Conservation (phyloP, 208 protist species). For the Leishmania guyanensis region DNA sequence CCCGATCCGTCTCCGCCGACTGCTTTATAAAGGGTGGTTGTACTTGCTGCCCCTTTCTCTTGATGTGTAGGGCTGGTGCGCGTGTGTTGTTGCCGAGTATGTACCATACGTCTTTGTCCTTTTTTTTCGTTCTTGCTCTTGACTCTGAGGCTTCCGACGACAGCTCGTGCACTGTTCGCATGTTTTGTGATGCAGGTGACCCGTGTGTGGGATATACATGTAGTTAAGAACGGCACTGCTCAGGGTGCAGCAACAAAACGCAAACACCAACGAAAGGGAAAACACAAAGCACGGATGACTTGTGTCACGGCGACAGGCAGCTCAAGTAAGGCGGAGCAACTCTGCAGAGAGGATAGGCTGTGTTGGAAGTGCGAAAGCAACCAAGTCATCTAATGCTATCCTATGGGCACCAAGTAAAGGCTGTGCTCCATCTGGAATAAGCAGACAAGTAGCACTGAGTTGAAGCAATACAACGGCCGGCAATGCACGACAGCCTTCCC, state of each 20-base stretch:
- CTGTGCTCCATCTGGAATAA: not conserved
- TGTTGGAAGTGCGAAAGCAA: not conserved
- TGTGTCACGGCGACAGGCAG: no score
- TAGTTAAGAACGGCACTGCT: constrained; percentile 7
- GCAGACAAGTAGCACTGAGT: not conserved
- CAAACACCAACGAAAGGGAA: not conserved
- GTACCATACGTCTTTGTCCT: constrained; percentile 1
- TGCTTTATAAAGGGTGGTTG: not conserved
- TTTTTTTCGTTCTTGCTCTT: not conserved
- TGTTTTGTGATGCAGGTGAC: not conserved
- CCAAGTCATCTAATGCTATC: not conserved
- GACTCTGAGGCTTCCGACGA: not conserved
- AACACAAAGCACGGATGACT: not conserved
- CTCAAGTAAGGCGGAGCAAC: not conserved
- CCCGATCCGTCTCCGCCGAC: not conserved
- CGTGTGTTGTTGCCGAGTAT: constrained; percentile 2
- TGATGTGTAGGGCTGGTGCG: not conserved
- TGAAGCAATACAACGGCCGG: not conserved
- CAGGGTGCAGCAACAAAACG: not conserved
- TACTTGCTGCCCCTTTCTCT: not conserved
- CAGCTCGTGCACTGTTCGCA: not conserved
- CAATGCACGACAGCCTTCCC: not conserved
- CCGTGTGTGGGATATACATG: not conserved
- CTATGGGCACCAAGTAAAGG: not conserved
- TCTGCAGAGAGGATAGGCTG: not conserved